Percentiles rank a stretch among this genome's conserved stretches.
Evolutionary conservation across 2,329 filamentous ascomycete species (phyloP).

Genomic region (Sporothrix dimorphospora): DNA sequence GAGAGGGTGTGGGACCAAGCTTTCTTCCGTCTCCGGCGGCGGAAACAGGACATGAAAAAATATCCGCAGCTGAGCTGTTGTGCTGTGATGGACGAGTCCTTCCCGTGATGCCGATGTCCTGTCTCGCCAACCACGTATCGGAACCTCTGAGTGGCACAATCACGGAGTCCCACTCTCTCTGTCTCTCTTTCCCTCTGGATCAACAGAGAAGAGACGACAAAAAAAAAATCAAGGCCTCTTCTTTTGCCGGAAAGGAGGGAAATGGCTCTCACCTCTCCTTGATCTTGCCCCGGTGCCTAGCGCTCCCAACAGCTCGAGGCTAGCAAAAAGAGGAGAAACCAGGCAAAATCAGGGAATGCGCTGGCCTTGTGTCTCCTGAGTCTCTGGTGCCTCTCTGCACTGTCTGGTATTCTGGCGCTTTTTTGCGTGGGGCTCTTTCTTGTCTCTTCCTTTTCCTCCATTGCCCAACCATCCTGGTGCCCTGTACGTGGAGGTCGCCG

Average conservation of each 20-base stretch:
- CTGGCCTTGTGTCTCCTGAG: background rate
- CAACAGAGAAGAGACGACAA: background rate
- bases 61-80: background rate
- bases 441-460: background rate
- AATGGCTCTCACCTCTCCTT: background rate
- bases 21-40: background rate
- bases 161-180: background rate
- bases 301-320: background rate
- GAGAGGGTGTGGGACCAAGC: background rate
- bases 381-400: background rate
- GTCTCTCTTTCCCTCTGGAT: background rate
- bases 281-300: background rate
- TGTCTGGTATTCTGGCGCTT: background rate
- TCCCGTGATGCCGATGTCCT: background rate
- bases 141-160: background rate
- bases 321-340: background rate
- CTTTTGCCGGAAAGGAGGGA: background rate
- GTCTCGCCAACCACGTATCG: background rate
- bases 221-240: background rate
- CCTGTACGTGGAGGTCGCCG: slow-evolving; percentile 20
- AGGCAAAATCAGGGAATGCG: background rate
- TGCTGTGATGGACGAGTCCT: background rate
- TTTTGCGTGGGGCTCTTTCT: background rate
- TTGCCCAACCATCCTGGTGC: background rate
- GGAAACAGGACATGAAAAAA: background rate